Percentiles rank a stretch among this genome's conserved stretches.
phyloP scores from a whole-genome alignment of 805 yeast species.

The Teunomyces gatunensis region DNA sequence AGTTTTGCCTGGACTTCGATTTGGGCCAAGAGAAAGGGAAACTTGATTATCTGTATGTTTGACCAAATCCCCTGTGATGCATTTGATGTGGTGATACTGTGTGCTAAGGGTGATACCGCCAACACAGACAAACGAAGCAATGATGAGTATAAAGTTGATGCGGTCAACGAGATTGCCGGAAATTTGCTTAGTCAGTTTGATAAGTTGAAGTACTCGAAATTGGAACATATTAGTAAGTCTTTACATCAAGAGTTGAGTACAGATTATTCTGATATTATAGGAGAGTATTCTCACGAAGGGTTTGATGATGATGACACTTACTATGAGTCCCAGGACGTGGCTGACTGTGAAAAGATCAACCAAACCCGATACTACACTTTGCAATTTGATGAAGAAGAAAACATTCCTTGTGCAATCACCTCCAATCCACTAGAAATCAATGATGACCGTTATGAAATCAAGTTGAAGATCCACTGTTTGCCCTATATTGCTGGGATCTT shows the following conservation, averaged over 20 bases:
- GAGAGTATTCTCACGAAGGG: slow-evolving; percentile 4
- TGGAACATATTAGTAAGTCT: slow-evolving; percentile 26
- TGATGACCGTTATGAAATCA: slow-evolving; percentile 40
- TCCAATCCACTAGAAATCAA: slow-evolving; percentile 55
- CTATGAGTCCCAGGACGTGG: slow-evolving; percentile 19
- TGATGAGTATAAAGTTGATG: slow-evolving; percentile 18
- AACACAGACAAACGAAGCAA: slow-evolving; percentile 3
- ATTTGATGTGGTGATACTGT: slow-evolving; percentile 19
- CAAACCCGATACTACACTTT: slow-evolving; percentile 61
- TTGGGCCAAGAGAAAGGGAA: slow-evolving; percentile 81
- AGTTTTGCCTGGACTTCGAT: slow-evolving; percentile 79
- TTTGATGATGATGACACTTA: slow-evolving; percentile 14
- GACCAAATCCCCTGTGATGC: slow-evolving; percentile 69
- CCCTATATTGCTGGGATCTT: slow-evolving; percentile 89
- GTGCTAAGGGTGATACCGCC: slow-evolving; percentile 6
- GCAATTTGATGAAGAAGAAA: slow-evolving; percentile 39
- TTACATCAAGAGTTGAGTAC: slow-evolving; percentile 21
- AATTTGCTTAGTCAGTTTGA: slow-evolving; percentile 22
- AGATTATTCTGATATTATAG: slow-evolving; percentile 1
- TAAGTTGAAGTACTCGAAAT: slow-evolving; percentile 10
- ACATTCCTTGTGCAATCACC: slow-evolving; percentile 73
- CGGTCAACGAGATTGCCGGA: slow-evolving; percentile 36
- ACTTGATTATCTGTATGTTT: slow-evolving; percentile 74
- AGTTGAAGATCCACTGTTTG: slow-evolving; percentile 68
- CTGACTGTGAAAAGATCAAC: slow-evolving; percentile 42